phyloP scores from a whole-genome alignment of 2,329 filamentous ascomycete species.

The Boeremia exigua region DNA sequence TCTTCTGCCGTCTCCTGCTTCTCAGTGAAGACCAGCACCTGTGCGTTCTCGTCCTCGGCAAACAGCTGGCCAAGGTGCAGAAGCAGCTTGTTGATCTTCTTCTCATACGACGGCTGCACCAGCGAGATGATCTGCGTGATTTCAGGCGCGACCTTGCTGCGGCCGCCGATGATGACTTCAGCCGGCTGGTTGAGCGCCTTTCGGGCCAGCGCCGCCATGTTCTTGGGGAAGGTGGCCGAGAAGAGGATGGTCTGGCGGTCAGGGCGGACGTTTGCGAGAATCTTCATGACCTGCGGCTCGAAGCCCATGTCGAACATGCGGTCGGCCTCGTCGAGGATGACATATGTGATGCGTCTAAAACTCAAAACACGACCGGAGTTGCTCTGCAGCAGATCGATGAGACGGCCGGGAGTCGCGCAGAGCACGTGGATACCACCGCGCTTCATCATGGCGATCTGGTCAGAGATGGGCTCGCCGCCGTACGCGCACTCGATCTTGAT shows the following conservation, averaged over 20 bases:
- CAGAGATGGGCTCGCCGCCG: slow-evolving; percentile 93
- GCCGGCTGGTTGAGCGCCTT: slow-evolving; percentile 86
- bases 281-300: slow-evolving; percentile 96
- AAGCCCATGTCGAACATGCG: slow-evolving; percentile 99
- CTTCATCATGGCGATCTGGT: slow-evolving; percentile 96
- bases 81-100: slow-evolving; percentile 86
- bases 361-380: slow-evolving; percentile 96
- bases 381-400: slow-evolving; percentile 93
- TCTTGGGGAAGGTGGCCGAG: slow-evolving; percentile 93
- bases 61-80: slow-evolving; percentile 89
- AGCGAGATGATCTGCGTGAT: slow-evolving; percentile 95
- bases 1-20: slow-evolving; percentile 74
- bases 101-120: slow-evolving; percentile 55
- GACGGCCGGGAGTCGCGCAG: slow-evolving; percentile 83
- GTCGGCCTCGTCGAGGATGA: slow-evolving; percentile 96
- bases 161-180: slow-evolving; percentile 90
- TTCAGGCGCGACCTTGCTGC: slow-evolving; percentile 69
- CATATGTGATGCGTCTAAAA: slow-evolving; percentile 84
- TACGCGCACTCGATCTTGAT: slow-evolving; percentile 91
- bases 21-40: slow-evolving; percentile 89
- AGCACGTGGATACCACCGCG: slow-evolving; percentile 94
- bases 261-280: slow-evolving; percentile 88
- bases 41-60: slow-evolving; percentile 84
- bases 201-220: slow-evolving; percentile 88
- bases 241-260: slow-evolving; percentile 95